Evolutionary conservation across 768 basidiomycete genomes (phyloP), one percentile per base, ranked within the genome.

Genomic region (Leccinum variicolor): DNA sequence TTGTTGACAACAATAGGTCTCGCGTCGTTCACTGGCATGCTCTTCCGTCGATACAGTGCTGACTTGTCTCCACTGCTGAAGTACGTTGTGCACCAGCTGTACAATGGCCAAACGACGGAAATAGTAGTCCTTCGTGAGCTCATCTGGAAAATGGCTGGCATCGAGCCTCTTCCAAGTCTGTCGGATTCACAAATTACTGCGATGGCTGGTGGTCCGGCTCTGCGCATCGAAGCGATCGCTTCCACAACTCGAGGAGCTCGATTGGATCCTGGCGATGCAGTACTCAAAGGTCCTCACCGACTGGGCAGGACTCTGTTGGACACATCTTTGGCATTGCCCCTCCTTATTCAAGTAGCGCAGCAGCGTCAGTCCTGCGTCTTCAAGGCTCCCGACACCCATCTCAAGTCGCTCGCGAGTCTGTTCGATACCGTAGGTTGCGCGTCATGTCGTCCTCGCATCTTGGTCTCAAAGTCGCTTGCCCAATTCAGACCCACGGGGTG

Each of bases 111-210:
- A 67, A 84, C 91, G 1, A 87, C 90, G 11, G 94, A 98, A 66
- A 86, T 98, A 46, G 82, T 94, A 21, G 90, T 98, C 23, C 78
- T 99, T n/a, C 84, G 89, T 31, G 94, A 96, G 66, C 76, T 99
- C 52, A 92, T 98, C 52, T 89, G 86, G 82, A 92, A 93, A 69
- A 96, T 98, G 93, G 89, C 94, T 6, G 94, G 91, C 4, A 92
- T 97, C 57, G 89, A 96, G 66, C 92, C 94, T 4, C 76, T 97
- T 52, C 91, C 92, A 0, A 94, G 87, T 69, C 76, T 98, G 36
- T 91, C 94, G 0, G 93, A 97, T 59, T 79, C 86, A 0, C 95
- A 98, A 71, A 85, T 98, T 52, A 72, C 80, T 41, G 92, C 92
- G 6, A 95, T 97, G 86, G 92, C 90, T 6, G 93, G 95, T 48